Base-by-base conservation (phyloP, 331 rosid species). In the Acacia pycnantha region DNA sequence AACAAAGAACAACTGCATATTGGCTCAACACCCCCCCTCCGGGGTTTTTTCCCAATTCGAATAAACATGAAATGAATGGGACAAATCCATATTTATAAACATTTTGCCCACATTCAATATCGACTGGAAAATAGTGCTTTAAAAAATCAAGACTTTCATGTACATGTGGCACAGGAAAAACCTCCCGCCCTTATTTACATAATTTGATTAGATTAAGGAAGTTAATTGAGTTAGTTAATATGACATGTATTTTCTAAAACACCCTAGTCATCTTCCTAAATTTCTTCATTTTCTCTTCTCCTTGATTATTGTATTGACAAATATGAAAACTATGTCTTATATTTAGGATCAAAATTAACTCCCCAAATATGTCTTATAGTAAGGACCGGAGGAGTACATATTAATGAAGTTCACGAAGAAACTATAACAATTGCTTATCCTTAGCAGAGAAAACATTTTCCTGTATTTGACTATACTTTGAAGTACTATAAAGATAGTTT, bases 1-100 rank as follows among this genome's bases (percentile, higher is more conserved):
- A 27, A 16, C 21, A 68, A 22, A 21, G 29, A 81, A n/a, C 31
- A 37, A 78, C 71, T 41, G 79, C 21, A 81, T 66, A 77, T 68
- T 11, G 35, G 65, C 75, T 73, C 64, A 82, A 24, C 81, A 2
- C 2, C 12, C 12, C 26, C 12, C 43, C 80, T 8, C n/a, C 56
- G 0, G 4, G 43, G 43, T 4, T 7, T 4, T 7, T 51, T 18
- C 81, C 18, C 40, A 27, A 67, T 64, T 6, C 71, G n/a, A 67
- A 58, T 4, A 31, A 51, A 69, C 53, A 47, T 21, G 47, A 16
- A 66, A 37, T 29, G 29, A 65, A 33, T 44, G 47, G 15, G 26
- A 29, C n/a, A 70, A 70, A 70, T 69, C 26, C 53, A 21, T 41
- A 10, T 18, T 33, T 67, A 24, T 41, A 24, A 41, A 22, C 35